Evolutionary conservation across 192 early-diverging fungal species (phyloP).

Genomic region (Umbelopsis sp.): DNA sequence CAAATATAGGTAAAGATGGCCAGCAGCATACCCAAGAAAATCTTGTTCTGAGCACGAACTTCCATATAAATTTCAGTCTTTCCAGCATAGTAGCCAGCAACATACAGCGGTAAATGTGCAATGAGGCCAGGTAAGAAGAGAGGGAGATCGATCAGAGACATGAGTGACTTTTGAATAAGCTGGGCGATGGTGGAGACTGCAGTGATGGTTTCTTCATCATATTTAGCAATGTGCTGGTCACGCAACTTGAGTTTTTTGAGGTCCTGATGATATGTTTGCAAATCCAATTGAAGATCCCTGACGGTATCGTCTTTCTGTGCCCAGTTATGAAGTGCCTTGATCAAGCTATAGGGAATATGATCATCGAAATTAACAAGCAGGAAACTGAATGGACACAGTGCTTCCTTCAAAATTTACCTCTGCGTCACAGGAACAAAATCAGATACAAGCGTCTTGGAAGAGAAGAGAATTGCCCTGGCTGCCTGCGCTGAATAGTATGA

Average conservation of each 20-base stretch:
- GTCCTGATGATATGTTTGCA: slow-evolving; percentile 36
- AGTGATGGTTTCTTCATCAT: slow-evolving; percentile 38
- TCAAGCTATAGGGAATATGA: slow-evolving; percentile 24
- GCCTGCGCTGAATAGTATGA: slow-evolving; percentile 40
- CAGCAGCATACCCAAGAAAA: slow-evolving; percentile 38
- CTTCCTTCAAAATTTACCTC: slow-evolving; percentile 28
- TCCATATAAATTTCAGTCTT: slow-evolving; percentile 47
- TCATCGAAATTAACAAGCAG: neutral
- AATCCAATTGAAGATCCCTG: slow-evolving; percentile 27
- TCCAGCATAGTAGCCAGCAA: slow-evolving; percentile 41
- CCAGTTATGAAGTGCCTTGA: slow-evolving; percentile 24
- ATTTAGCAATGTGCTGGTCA: slow-evolving; percentile 42
- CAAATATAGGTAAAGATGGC: slow-evolving; percentile 36
- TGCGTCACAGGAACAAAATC: slow-evolving; percentile 51
- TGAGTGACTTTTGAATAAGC: slow-evolving; percentile 23
- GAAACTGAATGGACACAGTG: neutral
- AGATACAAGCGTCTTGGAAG: slow-evolving; percentile 29
- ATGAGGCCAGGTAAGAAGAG: slow-evolving; percentile 45
- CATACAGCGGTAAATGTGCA: slow-evolving; percentile 45
- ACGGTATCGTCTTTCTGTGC: slow-evolving; percentile 24
- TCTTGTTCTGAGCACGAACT: slow-evolving; percentile 49
- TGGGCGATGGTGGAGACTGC: slow-evolving; percentile 25
- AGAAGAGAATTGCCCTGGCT: slow-evolving; percentile 43
- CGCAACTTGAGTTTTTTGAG: slow-evolving; percentile 26
- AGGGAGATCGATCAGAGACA: slow-evolving; percentile 35